Percentiles rank a stretch among this genome's conserved stretches.
Evolutionary conservation across 2,329 filamentous ascomycete genomes (phyloP).

Genomic region (Penicillium sp.): DNA sequence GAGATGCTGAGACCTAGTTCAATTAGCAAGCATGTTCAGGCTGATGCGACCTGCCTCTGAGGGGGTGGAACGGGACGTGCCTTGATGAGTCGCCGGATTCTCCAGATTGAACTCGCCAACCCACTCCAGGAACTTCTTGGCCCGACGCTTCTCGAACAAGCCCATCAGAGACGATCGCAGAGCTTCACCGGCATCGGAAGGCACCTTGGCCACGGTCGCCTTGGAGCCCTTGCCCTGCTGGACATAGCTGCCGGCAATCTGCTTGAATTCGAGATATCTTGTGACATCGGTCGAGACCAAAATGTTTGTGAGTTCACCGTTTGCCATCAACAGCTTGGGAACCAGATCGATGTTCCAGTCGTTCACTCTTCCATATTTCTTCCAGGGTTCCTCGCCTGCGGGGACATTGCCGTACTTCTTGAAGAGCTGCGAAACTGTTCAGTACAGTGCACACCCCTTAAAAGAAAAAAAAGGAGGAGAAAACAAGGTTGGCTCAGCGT

Average conservation of each 20-base stretch:
- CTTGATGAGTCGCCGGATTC: conserved; percentile 82
- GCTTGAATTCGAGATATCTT: conserved; percentile 84
- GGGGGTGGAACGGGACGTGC: conserved; percentile 45
- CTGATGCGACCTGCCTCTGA: too few species aligned
- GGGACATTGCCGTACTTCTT: conserved; percentile 87
- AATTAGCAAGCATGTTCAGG: conserved; percentile 13
- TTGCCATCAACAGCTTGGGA: conserved; percentile 97
- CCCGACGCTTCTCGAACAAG: conserved; percentile 93
- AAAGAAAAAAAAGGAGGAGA: too few species aligned
- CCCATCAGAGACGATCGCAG: conserved; percentile 92
- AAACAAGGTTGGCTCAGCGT: conserved; percentile 28
- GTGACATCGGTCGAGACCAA: conserved; percentile 92
- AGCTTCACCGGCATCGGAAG: conserved; percentile 84
- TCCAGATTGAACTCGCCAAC: conserved; percentile 77
- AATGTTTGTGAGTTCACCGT: conserved; percentile 97
- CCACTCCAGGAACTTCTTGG: conserved; percentile 96
- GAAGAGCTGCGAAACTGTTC: conserved; percentile 65
- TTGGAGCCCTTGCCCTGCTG: conserved; percentile 78
- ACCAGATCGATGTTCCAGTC: conserved; percentile 99
- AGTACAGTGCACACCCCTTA: conserved; percentile 13
- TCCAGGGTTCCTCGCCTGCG: conserved; percentile 84
- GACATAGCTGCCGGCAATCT: conserved; percentile 92
- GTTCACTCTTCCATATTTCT: conserved; percentile 91
- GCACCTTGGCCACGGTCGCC: conserved; percentile 93
- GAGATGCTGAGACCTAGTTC: conserved; percentile 68